Conservation (phyloP, 345 rosid genomes). For the Corymbia maculata region DNA sequence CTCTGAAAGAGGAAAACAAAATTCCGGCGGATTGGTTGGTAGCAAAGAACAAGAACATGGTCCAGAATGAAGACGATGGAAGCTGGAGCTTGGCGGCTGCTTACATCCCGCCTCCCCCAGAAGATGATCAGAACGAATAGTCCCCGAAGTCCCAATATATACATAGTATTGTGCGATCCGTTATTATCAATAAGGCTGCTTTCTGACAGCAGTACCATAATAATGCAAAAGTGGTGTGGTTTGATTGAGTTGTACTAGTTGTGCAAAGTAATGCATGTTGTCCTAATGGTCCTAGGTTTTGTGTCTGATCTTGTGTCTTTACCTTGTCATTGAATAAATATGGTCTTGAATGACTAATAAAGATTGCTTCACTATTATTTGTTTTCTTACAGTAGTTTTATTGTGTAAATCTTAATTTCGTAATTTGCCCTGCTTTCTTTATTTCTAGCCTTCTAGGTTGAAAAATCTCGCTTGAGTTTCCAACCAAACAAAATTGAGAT, state of each 20-base stretch:
- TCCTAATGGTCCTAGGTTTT: not conserved
- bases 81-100: not conserved
- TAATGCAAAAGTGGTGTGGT: not conserved
- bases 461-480: not conserved
- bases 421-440: not conserved
- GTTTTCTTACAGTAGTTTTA: not conserved
- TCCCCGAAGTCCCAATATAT: not conserved
- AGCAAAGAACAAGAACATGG: slow-evolving; percentile 53
- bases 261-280: too few relatives aligned
- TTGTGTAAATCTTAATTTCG: not conserved
- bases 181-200: not conserved
- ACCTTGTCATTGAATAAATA: not conserved
- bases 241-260: not conserved
- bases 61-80: slow-evolving; percentile 8
- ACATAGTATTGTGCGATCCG: not conserved
- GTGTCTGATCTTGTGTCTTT: not conserved
- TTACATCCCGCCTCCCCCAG: not conserved
- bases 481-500: not conserved
- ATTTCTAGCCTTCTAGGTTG: not conserved
- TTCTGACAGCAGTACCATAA: not conserved
- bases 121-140: not conserved
- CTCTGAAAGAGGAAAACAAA: slow-evolving; percentile 12
- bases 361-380: not conserved
- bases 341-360: not conserved
- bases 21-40: slow-evolving; percentile 48